Evolutionary conservation across 2,329 filamentous ascomycete genomes (phyloP).

Genomic region (Fusarium subglutinans): DNA sequence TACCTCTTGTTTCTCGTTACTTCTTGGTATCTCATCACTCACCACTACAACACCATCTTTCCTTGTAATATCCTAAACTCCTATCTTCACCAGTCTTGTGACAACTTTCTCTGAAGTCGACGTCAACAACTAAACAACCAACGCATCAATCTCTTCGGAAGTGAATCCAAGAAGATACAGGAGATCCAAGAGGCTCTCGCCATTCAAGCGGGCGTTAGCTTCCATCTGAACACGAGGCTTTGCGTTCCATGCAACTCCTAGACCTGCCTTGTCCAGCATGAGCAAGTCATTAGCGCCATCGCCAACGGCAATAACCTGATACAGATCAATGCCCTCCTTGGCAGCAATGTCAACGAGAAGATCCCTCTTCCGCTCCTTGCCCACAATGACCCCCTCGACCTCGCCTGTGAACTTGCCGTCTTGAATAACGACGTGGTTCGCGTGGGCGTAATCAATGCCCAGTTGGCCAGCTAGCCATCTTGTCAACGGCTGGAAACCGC

Average conservation of each 20-base stretch:
- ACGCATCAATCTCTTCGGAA: conserved; percentile 61
- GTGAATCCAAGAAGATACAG: conserved; percentile 79
- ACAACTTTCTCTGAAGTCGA: conserved; percentile 15
- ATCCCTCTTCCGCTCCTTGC: conserved; percentile 78
- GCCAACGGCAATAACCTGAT: conserved; percentile 78
- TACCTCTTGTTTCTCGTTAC: conserved; percentile 18
- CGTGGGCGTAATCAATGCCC: conserved; percentile 86
- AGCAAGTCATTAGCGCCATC: conserved; percentile 85
- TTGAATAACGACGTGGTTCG: conserved; percentile 81
- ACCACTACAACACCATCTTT: conserved; percentile 33
- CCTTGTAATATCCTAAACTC: conserved; percentile 25
- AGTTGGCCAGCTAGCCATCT: conserved; percentile 84
- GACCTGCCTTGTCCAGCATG: conserved; percentile 79
- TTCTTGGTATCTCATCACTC: conserved; percentile 36
- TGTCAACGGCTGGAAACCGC: conserved; percentile 90
- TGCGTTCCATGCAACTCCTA: conserved; percentile 86
- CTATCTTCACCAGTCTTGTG: conserved; percentile 5
- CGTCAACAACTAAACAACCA: conserved; percentile 33
- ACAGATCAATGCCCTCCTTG: conserved; percentile 71
- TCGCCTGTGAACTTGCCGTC: conserved; percentile 74
- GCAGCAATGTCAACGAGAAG: conserved; percentile 76
- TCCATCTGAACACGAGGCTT: conserved; percentile 84
- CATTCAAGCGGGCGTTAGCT: conserved; percentile 77
- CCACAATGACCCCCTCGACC: conserved; percentile 76
- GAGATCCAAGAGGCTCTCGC: conserved; percentile 74